Percentiles rank a stretch among this genome's conserved stretches.
Evolutionary conservation across 495 filamentous ascomycete genomes (phyloP).

Genomic region (Xylaria bambusicola): DNA sequence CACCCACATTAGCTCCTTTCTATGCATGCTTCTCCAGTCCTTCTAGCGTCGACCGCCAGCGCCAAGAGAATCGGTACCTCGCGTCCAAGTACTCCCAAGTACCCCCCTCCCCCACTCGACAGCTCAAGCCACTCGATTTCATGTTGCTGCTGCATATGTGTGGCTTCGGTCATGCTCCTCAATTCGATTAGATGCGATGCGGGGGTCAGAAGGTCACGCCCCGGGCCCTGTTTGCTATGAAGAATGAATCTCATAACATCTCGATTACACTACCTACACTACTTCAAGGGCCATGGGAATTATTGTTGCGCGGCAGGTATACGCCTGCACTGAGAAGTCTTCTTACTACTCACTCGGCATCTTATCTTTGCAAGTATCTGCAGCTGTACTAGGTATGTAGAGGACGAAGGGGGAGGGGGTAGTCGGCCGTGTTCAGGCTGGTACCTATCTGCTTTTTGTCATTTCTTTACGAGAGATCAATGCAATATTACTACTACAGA

Average conservation of each 20-base stretch:
- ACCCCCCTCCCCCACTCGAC: constrained; percentile 7
- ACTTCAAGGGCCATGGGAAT: too few relatives aligned
- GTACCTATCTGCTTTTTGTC: constrained; percentile 3
- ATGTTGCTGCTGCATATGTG: neutral
- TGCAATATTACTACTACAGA: neutral
- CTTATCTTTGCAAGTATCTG: neutral
- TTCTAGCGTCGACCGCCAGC: constrained; percentile 27
- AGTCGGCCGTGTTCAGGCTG: too few relatives aligned
- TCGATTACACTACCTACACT: too few relatives aligned
- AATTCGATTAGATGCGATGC: constrained; percentile 3
- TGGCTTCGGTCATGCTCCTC: constrained; percentile 1
- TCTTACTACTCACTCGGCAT: too few relatives aligned
- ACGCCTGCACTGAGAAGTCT: too few relatives aligned
- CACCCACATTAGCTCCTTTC: constrained; percentile 28
- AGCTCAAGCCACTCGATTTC: neutral
- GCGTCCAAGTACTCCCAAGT: constrained; percentile 7
- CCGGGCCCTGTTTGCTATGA: too few relatives aligned
- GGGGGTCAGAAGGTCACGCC: neutral
- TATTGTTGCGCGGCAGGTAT: too few relatives aligned
- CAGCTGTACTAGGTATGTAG: neutral
- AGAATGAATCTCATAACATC: too few relatives aligned
- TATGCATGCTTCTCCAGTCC: constrained; percentile 34
- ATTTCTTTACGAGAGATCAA: constrained; percentile 15
- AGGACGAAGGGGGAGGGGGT: neutral
- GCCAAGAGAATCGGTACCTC: constrained; percentile 22